Percentiles rank a stretch among this genome's conserved stretches.
Evolutionary conservation across 352 stramenopile genomes (phyloP).

Genomic region (Thalassiosira mediterranea): DNA sequence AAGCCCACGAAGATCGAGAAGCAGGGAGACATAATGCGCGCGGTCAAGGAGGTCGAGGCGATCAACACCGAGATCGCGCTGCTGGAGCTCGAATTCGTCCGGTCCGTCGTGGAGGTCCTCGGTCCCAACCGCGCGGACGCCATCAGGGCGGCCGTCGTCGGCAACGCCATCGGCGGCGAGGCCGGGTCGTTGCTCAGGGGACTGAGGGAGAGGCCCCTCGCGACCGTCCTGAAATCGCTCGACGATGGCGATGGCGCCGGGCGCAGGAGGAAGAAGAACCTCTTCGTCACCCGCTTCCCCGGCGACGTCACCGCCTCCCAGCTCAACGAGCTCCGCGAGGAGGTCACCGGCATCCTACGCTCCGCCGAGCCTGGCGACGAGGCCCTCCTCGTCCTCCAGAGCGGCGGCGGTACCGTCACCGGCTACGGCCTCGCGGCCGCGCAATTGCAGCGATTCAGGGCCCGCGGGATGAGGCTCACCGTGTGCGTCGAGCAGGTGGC

Average conservation of each 20-base stretch:
- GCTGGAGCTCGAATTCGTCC: slow-evolving; percentile 75
- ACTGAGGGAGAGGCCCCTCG: slow-evolving; percentile 71
- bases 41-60: slow-evolving; percentile 55
- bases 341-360: slow-evolving; percentile 82
- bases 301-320: slow-evolving; percentile 83
- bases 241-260: slow-evolving; percentile 2
- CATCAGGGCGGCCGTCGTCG: slow-evolving; percentile 62
- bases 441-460: slow-evolving; percentile 44
- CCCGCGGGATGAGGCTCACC: slow-evolving; percentile 45
- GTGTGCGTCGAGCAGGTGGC: slow-evolving; percentile 81
- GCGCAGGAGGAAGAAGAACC: slow-evolving; percentile 36
- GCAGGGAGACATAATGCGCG: slow-evolving; percentile 39
- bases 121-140: slow-evolving; percentile 64
- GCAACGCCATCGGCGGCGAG: slow-evolving; percentile 60
- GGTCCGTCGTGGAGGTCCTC: slow-evolving; percentile 58
- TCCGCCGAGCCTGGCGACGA: slow-evolving; percentile 51
- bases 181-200: slow-evolving; percentile 60
- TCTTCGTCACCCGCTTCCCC: slow-evolving; percentile 80
- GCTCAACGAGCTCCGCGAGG: slow-evolving; percentile 77
- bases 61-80: slow-evolving; percentile 62
- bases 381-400: slow-evolving; percentile 63
- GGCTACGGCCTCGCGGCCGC: slow-evolving; percentile 71
- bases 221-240: slow-evolving; percentile 50
- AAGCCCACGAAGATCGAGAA: slow-evolving; percentile 40
- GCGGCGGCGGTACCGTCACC: slow-evolving; percentile 60